Base-by-base conservation (phyloP, 257 asterid genomes). In the Penstemon barbatus region DNA sequence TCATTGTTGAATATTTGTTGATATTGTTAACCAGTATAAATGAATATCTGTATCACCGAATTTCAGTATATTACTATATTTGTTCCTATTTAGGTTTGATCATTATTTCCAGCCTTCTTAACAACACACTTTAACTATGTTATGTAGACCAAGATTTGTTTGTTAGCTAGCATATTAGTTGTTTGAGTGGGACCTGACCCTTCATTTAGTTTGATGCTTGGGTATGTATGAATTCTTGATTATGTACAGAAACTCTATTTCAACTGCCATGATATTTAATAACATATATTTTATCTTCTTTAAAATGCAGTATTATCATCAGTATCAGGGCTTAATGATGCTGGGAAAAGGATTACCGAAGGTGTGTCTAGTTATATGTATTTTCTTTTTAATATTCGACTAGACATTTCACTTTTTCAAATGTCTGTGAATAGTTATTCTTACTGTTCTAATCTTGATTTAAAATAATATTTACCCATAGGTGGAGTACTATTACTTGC, bases 401-500 rank as follows among this genome's bases (percentile, higher is more conserved):
- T 57, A 7, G 42, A 8, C 19, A 54, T 33, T 9, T 71, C 46
- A 19, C 37, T 45, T 18, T 33, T 19, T 52, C 9, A 38, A 51
- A 25, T 25, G 63, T 41, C 25, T 57, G 13, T 6, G 13, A 12
- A 1, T 51, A 5, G 15, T 33, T 33, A 15, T 6, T 38, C 9
- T 51, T 59, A 69, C 40, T 69, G 11, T 56, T 19, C 50, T 6
- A 40, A 36, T 18, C 40, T 19, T 72, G 54, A 72, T 65, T 48
- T 33, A 45, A 53, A 13, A 11, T 49, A 58, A 62, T 10, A 40
- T 63, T 41, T 57, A 11, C 25, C 25, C 54, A 52, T 57, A 85
- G 90, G 81, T 74, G 78, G 38, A 55, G 73, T 80, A 55, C 71
- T 82, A 48, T 57, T 73, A 72, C 68, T 85, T 68, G 74, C 86